Percentiles rank a stretch among this genome's conserved stretches.
Evolutionary conservation across 1,284 basidiomycete species (phyloP).

Genomic region (Phellopilus nigrolimitatus): DNA sequence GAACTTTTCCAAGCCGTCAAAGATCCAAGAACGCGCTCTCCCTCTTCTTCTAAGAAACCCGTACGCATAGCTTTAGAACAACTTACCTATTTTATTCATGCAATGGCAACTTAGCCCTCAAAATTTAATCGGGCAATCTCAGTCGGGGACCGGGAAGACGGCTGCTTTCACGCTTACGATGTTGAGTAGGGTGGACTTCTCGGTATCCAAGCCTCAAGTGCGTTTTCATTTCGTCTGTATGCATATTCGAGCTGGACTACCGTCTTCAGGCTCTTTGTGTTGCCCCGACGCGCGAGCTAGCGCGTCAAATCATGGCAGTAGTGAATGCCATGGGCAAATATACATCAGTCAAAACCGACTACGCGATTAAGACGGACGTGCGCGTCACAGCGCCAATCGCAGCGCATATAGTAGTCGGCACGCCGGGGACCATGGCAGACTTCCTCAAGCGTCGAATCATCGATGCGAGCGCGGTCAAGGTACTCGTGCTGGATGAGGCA

Average conservation of each 20-base stretch:
- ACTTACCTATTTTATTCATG: background rate
- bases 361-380: slow-evolving; percentile 88
- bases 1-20: slow-evolving; percentile 97
- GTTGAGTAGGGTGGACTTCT: slow-evolving; percentile 91
- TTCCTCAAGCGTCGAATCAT: slow-evolving; percentile 71
- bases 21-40: slow-evolving; percentile 97
- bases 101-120: slow-evolving; percentile 56
- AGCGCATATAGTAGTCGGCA: slow-evolving; percentile 93
- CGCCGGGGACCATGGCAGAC: slow-evolving; percentile 93
- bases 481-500: slow-evolving; percentile 97
- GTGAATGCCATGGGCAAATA: slow-evolving; percentile 94
- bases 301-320: slow-evolving; percentile 96
- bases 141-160: slow-evolving; percentile 99
- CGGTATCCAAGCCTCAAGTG: slow-evolving; percentile 81
- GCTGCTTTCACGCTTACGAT: slow-evolving; percentile 98
- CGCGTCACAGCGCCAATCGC: slow-evolving; percentile 68
- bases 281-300: slow-evolving; percentile 93
- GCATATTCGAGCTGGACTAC: background rate
- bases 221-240: slow-evolving; percentile 20
- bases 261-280: slow-evolving; percentile 77
- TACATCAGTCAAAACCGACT: slow-evolving; percentile 88
- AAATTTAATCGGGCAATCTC: slow-evolving; percentile 99
- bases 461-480: slow-evolving; percentile 79
- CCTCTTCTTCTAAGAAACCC: slow-evolving; percentile 90
- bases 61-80: slow-evolving; percentile 37